A percentile compares a stretch with the other conserved stretches of the same genome.
Evolutionary conservation across 2,329 filamentous ascomycete species (phyloP).

Genomic region (Fusarium chlamydosporum): DNA sequence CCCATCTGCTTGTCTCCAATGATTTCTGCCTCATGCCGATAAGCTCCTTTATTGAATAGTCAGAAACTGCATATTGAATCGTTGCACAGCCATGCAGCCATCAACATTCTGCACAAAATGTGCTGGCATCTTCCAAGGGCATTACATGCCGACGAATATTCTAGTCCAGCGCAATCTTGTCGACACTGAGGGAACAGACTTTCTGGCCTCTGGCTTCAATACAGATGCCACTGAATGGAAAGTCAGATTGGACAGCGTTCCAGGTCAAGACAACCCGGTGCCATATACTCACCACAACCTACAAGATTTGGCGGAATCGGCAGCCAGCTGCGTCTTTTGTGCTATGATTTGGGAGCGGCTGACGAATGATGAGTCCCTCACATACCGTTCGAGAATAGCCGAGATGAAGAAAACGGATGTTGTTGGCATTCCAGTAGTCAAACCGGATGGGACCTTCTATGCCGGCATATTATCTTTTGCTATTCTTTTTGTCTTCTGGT

Average conservation of each 20-base stretch:
- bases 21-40: not conserved
- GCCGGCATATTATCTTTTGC: conserved; percentile 25
- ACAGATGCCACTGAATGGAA: conserved; percentile 7
- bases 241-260: conserved; percentile 10
- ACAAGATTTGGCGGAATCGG: conserved; percentile 11
- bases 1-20: not conserved
- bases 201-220: not conserved
- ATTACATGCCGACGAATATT: conserved; percentile 14
- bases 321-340: conserved; percentile 32
- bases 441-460: not conserved
- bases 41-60: not conserved
- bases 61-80: too few relatives aligned
- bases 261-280: not conserved
- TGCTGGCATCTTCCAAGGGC: conserved; percentile 28
- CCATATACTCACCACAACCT: conserved; percentile 30
- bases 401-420: conserved; percentile 3
- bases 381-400: not conserved
- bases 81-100: not conserved
- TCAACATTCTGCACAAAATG: conserved; percentile 23
- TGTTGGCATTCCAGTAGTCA: conserved; percentile 23
- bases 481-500: conserved; percentile 6
- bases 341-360: conserved; percentile 34
- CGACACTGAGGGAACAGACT: not conserved
- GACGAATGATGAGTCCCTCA: conserved; percentile 1
- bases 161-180: conserved; percentile 19